phyloP scores from a whole-genome alignment of 345 rosid genomes.

The Turritis glabra region DNA sequence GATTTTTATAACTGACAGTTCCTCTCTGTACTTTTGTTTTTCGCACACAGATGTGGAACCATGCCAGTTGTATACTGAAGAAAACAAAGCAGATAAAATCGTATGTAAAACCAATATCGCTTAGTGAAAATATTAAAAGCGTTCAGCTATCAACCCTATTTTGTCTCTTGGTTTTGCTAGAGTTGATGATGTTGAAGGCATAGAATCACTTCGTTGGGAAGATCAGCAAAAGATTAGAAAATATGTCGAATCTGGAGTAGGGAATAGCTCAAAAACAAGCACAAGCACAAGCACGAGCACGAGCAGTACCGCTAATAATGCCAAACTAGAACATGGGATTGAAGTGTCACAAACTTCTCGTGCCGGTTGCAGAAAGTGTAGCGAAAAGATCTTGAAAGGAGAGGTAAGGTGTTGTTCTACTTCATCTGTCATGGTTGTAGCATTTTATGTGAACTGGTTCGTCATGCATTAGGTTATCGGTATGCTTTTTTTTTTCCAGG shows the following conservation, averaged over 20 bases:
- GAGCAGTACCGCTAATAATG: not conserved
- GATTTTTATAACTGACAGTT: not conserved
- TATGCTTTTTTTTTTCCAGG: slow-evolving; percentile 44
- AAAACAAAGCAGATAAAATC: slow-evolving; percentile 76
- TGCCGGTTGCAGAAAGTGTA: slow-evolving; percentile 73
- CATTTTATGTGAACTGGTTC: slow-evolving; percentile 12
- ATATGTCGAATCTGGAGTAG: slow-evolving; percentile 56
- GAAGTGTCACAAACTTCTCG: slow-evolving; percentile 87
- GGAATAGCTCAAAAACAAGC: not conserved
- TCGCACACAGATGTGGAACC: slow-evolving; percentile 82
- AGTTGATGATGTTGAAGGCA: slow-evolving; percentile 86
- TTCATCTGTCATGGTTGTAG: slow-evolving; percentile 11
- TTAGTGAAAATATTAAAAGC: not conserved
- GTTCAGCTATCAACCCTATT: not conserved
- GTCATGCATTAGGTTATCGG: not conserved
- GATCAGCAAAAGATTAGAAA: slow-evolving; percentile 84
- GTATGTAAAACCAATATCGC: slow-evolving; percentile 45
- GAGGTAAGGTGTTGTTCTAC: slow-evolving; percentile 57
- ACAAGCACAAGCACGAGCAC: not conserved
- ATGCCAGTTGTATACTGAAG: slow-evolving; percentile 68
- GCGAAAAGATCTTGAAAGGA: slow-evolving; percentile 78
- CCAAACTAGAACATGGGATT: slow-evolving; percentile 52
- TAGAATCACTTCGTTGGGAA: slow-evolving; percentile 93
- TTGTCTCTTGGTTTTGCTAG: slow-evolving; percentile 40
- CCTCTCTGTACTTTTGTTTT: slow-evolving; percentile 9